Evolutionary conservation across 2,329 filamentous ascomycete species (phyloP), one percentile per base, ranked within the genome.

Genomic region (Phyllosticta citriasiana): DNA sequence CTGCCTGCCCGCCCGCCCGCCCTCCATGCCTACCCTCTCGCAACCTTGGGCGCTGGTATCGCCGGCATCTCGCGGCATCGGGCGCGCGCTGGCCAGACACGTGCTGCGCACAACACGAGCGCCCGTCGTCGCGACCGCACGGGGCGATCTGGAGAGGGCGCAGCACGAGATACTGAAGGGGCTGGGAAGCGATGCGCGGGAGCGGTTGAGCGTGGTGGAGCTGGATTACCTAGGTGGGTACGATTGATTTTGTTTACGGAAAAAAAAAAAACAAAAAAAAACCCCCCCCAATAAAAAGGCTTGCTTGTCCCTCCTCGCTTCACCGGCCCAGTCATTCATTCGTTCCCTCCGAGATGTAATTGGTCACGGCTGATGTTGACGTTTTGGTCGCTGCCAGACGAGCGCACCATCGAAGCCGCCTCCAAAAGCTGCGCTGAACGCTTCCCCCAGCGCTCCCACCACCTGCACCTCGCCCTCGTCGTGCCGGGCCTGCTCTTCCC

Each of bases 401-500:
- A 92, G 73, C 64, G 75, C 27, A 83, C 82, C 40, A 82, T 94
- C 62, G 73, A 76, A 50, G 67, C 74, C 55, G 80, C 82, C 50
- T 84, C 88, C 19, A 77, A 82, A 3, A 70, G 71, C 55, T 84
- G 84, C 27, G 75, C 75, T 24, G 69, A 74, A 6, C 74, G 82
- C 8, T 87, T 87, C 59, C 80, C 82, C 0, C 57, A 63, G 2
- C 52, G 57, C 0, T 24, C 53, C 30, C 52, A 27, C n/a, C 61
- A 62, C 33, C 61, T 94, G 12, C 87, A 85, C 63, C 80, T 93
- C 53, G 83, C 83, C 2, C 83, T 91, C 67, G 82, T 83, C 30
- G 75, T 91, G 2, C 88, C 89, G 0, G 90, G 89, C 0, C 78
- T 92, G 47, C 80, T 94, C 10, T 80, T 82, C 66, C 84, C 89